Evolutionary conservation across 2,329 filamentous ascomycete genomes (phyloP).

Genomic region (Coleophoma eucalyptorum): DNA sequence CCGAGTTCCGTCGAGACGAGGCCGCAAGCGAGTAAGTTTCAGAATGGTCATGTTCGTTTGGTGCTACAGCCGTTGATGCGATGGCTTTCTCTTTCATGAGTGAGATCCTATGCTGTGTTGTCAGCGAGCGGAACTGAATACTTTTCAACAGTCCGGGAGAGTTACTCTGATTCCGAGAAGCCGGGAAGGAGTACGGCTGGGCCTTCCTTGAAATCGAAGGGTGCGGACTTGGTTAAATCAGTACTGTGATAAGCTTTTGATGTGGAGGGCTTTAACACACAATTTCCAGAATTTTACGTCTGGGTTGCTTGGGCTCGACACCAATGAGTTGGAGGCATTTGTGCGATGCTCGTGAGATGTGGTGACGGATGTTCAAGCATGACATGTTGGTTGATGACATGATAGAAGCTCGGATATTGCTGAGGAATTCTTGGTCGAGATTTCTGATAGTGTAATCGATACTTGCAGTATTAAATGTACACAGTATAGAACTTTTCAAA

Average conservation of each 20-base stretch:
- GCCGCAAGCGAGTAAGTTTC: too few species aligned
- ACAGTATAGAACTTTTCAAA: too few species aligned
- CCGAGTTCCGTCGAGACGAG: too few species aligned
- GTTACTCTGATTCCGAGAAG: constrained; percentile 56
- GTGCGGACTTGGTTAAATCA: constrained; percentile 45
- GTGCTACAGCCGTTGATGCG: constrained; percentile 21
- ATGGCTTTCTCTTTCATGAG: constrained; percentile 28
- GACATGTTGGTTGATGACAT: not conserved
- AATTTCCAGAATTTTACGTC: constrained; percentile 38
- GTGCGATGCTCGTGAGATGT: constrained; percentile 40
- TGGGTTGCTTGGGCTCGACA: constrained; percentile 36
- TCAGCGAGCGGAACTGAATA: constrained; percentile 1
- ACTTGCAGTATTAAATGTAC: not conserved
- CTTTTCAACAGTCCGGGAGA: too few species aligned
- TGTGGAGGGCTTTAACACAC: constrained; percentile 23
- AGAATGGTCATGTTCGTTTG: not conserved
- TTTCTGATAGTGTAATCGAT: not conserved
- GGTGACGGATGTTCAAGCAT: constrained; percentile 19
- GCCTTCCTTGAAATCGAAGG: constrained; percentile 53
- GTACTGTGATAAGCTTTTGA: constrained; percentile 1
- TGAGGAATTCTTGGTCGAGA: not conserved
- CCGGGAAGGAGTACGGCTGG: constrained; percentile 49
- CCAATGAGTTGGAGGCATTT: constrained; percentile 40
- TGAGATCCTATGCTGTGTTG: constrained; percentile 16
- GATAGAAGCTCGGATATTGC: not conserved